Base-by-base conservation (phyloP, 495 filamentous ascomycete species). In the Aspergillus sclerotioniger region DNA sequence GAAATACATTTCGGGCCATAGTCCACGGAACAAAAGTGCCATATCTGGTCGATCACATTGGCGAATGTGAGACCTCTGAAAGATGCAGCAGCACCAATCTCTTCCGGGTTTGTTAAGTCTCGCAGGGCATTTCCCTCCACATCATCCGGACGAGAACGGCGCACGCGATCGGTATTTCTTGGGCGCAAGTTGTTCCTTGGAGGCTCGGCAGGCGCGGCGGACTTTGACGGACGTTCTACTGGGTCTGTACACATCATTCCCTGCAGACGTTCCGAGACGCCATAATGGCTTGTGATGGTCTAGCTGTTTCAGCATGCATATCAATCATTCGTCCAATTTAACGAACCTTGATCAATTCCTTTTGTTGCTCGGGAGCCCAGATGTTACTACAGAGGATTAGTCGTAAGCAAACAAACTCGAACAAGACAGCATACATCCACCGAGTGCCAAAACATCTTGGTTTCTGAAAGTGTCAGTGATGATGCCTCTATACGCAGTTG, bases 321-420 rank as follows among this genome's bases (percentile, higher is more conserved):
- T 29, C 0, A 19, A 5, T 10, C 8, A 2, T 8, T 8, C 8
- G 12, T 49, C 3, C 6, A 33, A 20, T 8, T 21, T 12, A 19
- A 54, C 63, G 6, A 37, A 80, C 79, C 49, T 71, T 74, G 33
- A 91, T 78, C 1, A 77, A 63, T 0, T 80, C 73, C 35, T 69
- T 76, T 58, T 92, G 87, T 29, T 73, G 65, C 58, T 85, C 81
- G 9, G 88, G 88, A 48, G 78, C 71, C 87, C 87, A 92, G n/a
- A 91, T 80, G 61, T 91, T 88, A 54, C 85, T 88, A 55, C 7
- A 17, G 15, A 31, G 9, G 37, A 9, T 49, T 28, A 57, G 19
- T 45, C 31, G 13, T 62, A 33, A 63, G 64, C 32, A 28, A 16
- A 37, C 21, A 33, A 3, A 19, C 6, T 17, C 15, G 10, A 35